Evolutionary conservation across 2,329 filamentous ascomycete genomes (phyloP).

Genomic region (Falciphora oryzae): DNA sequence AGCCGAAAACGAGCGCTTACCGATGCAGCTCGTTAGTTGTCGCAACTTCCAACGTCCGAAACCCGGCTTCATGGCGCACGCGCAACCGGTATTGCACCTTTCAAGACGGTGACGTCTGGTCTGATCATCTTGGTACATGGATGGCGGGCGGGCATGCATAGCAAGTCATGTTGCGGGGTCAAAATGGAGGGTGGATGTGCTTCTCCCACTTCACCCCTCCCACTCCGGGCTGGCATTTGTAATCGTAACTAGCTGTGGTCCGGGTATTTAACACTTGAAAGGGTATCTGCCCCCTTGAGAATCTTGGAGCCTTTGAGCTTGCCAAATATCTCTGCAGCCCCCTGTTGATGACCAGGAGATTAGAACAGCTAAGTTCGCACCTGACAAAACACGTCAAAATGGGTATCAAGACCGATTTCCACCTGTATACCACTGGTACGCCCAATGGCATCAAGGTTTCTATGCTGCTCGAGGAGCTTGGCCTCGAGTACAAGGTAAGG

Average conservation of each 20-base stretch:
- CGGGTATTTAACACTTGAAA: neutral
- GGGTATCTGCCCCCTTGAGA: neutral
- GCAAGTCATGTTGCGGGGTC: neutral
- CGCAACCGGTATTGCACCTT: no score
- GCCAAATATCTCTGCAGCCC: neutral
- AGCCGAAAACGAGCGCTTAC: no score
- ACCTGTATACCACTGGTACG: conserved; percentile 75
- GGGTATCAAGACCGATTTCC: conserved; percentile 54
- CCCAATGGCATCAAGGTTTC: conserved; percentile 89
- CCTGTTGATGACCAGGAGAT: neutral
- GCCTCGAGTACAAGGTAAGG: conserved; percentile 67
- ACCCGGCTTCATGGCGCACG: no score
- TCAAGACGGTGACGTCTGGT: neutral
- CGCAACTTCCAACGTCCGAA: no score
- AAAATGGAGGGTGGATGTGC: neutral
- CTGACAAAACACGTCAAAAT: conserved; percentile 4
- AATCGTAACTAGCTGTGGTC: neutral
- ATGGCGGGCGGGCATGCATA: neutral
- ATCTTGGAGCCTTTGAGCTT: neutral
- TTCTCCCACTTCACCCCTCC: neutral
- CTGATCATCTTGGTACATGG: neutral
- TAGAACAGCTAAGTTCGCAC: neutral
- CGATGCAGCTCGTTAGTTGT: no score
- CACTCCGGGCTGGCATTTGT: neutral
- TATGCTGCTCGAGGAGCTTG: conserved; percentile 80